Base-by-base conservation (phyloP, 441 rosid species). In the Iberis amara region DNA sequence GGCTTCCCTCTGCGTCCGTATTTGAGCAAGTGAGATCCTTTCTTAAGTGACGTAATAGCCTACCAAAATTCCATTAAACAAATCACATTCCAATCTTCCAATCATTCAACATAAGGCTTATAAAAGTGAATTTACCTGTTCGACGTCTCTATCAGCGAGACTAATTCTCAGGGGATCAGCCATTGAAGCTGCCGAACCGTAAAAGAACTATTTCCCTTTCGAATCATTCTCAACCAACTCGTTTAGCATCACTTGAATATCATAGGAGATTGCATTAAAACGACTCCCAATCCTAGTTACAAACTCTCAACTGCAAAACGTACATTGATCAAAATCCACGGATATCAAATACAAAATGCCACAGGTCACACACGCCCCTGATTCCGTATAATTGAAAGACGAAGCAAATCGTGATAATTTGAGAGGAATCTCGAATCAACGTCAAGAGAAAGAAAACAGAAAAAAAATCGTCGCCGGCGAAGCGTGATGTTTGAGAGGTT, bases 1-100 rank as follows among this genome's bases (percentile, higher is more conserved):
- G 86, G 89, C 62, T 76, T 82, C 65, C 86, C 89, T 53, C 76
- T 69, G 5, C 89, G 79, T 27, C 89, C 80, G 46, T 79, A 82
- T 73, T 82, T 82, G 27, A 82, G 72, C 77, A 82, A 61, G 49
- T 59, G 63, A 0, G 86, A 70, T 3, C 89, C 89, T 71, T 79
- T 82, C 81, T 79, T 79, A 48, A 82, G 81, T 12, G 83, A 68
- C 62, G 75, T 69, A 49, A 82, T 71, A 33, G 84, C 86, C 89
- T 82, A 61, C 4, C 2, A 32, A 2, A 38, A 43, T 28, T 18
- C 35, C 13, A 10, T 8, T 21, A 30, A 31, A 41, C 13, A 7
- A 50, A 41, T 6, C 11, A 11, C 41, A 39, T 49, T n/a, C n/a
- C n/a, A 2, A 62, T 45, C 30, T 27, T 27, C 6, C 30, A 27